Evolutionary conservation across 2,329 filamentous ascomycete species (phyloP), one percentile per base, ranked within the genome.

Genomic region (Trichoderma sp.): DNA sequence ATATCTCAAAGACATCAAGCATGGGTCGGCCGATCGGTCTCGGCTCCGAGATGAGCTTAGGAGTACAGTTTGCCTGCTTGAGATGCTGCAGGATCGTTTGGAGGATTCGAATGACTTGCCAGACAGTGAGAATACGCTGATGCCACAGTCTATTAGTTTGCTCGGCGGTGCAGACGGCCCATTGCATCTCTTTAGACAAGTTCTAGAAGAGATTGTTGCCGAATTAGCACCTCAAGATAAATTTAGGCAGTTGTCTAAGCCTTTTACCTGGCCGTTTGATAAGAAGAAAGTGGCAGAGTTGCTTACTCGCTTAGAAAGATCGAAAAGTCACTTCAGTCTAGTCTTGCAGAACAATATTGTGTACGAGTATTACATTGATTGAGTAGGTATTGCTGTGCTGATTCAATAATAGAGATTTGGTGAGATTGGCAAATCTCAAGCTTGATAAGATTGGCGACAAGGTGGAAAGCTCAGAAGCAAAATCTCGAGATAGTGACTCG

Each of bases 61-160:
- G 15, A 66, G 61, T 26, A 61, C 15, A 3, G 30, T 43, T 9
- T 73, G 72, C 12, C 43, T 67, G 15, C 53, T 73, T 8, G 72
- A 72, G 20, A 73, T 72, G 61, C 30, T 70, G 4, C 59, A 70
- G 34, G 72, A 67, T n/a, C 72, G 65, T 23, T 12, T 73, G 13
- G 70, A 70, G n/a, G 65, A 73, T 26, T 20, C 13, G 7, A 55
- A 66, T 12, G 59, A 69, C 28, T 2, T 30, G 17, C 30, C 28
- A 9, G 28, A 53, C 28, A 20, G 43, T 47, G 28, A n/a, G 3
- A 34, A 32, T 23, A 20, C 23, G n/a, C 28, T 53, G 4, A 65
- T 17, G 43, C n/a, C 43, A 4, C 62, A 65, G 43, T 53, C 62
- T 1, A 15, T 36, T 28, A 23, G 28, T 17, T 26, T 15, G 11